Evolutionary conservation across 2,329 filamentous ascomycete genomes (phyloP).

Genomic region (Cercospora janseana): DNA sequence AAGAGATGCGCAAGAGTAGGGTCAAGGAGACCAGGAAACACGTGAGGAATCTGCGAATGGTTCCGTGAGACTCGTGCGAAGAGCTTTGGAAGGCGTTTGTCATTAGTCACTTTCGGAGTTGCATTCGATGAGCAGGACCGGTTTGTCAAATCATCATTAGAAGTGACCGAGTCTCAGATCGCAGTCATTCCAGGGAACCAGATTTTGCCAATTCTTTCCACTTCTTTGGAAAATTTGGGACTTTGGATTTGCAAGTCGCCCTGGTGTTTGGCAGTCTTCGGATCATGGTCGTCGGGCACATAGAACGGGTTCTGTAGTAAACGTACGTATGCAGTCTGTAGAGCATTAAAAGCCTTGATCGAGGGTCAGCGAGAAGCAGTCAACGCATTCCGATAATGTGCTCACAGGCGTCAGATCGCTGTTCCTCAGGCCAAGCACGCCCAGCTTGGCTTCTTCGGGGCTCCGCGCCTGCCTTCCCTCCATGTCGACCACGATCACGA

Average conservation of each 20-base stretch:
- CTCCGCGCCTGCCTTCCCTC: conserved; percentile 61
- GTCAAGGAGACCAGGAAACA: no score
- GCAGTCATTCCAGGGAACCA: conserved; percentile 68
- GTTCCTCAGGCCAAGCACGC: conserved; percentile 69
- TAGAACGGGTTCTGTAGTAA: conserved; percentile 94
- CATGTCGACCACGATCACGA: conserved; percentile 89
- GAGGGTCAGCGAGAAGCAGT: not conserved
- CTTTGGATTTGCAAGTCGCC: conserved; percentile 70
- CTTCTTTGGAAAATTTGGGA: conserved; percentile 73
- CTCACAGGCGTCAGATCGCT: conserved; percentile 80
- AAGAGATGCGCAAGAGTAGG: no score
- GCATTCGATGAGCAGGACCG: not conserved
- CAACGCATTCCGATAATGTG: conserved; percentile 10
- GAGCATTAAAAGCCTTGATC: conserved; percentile 73
- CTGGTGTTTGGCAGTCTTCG: conserved; percentile 51
- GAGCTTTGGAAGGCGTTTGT: no score
- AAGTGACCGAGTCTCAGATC: not conserved
- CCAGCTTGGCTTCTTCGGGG: conserved; percentile 34
- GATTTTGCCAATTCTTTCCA: conserved; percentile 77
- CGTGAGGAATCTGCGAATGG: no score
- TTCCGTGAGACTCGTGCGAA: no score
- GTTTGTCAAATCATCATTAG: not conserved
- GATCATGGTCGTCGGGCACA: conserved; percentile 78
- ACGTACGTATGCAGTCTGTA: conserved; percentile 88
- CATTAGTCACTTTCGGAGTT: no score